These are phyloP conservation scores for Plasmodium coatneyi DNA, from an alignment of 169 alveolate genomes.

Conservation along the genomic window DNA sequence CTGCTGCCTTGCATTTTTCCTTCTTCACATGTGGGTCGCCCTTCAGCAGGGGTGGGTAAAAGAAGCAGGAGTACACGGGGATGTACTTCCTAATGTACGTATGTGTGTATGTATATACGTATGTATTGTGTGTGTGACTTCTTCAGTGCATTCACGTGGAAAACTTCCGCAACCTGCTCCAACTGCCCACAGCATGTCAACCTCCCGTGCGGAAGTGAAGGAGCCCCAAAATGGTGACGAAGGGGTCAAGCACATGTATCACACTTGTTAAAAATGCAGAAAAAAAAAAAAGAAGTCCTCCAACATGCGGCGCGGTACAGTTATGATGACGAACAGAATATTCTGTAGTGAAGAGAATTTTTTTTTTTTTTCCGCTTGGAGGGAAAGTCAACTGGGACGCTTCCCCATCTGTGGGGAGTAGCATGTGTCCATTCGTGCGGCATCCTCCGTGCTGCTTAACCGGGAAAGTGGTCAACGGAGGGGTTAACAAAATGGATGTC, in stretches of 20 bases:
- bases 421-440: background rate
- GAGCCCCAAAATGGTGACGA: background rate
- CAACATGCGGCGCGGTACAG: background rate
- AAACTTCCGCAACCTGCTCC: background rate
- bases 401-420: background rate
- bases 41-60: background rate
- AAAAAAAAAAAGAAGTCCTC: background rate
- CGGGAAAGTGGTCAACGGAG: background rate
- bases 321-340: background rate
- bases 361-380: background rate
- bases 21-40: background rate
- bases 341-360: background rate
- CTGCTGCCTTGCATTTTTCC: conserved; percentile 22
- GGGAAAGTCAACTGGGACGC: background rate
- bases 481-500: background rate
- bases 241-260: background rate
- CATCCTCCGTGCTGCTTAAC: background rate
- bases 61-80: background rate
- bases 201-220: background rate
- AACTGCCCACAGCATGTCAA: background rate
- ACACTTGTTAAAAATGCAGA: background rate
- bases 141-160: background rate
- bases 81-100: background rate
- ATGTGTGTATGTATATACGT: background rate
- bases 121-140: background rate